Evolutionary conservation across 73 alveolate species (phyloP), one percentile per base, ranked within the genome.

Genomic region (Strombidium stylifer): DNA sequence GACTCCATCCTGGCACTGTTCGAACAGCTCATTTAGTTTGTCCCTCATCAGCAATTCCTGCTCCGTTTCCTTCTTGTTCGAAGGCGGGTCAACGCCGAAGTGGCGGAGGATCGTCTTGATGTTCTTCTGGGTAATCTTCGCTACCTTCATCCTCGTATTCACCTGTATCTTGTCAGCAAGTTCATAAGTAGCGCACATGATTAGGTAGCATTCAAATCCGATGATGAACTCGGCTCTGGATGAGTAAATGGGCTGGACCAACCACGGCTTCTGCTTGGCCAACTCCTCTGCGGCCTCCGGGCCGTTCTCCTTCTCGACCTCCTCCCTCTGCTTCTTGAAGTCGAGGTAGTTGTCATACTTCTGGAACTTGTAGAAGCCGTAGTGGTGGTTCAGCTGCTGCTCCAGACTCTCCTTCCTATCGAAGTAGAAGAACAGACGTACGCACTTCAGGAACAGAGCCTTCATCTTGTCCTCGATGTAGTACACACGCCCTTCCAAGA

Each of bases 341-440:
- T 52, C 28, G 11, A 74, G 50, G 23, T 74, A 74, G 57, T 64
- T 74, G 23, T 69, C 25, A 16, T 30, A 12, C n/a, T 15, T 21
- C 11, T 48, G 73, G 36, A 45, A 74, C 61, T 65, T 61, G 60
- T 74, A 74, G 46, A 74, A 74, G 32, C 87, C 87, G 44, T 62
- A 74, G 34, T 74, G 74, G 51, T 74, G 65, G 26, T 32, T 57
- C 51, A 74, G 31, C 12, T 62, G 32, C 3, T 46, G 20, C 41
- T 74, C 87, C 37, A 62, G 62, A 23, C 60, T 48, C 14, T 61
- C 80, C 21, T 36, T 56, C 8, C 42, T 42, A n/a, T 54, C 19
- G 25, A 51, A 74, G 45, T 49, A 74, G 73, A 74, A 74, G 58
- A 61, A 74, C 1, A 74, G 69, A 23, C 87, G 56, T 15, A 74